Percentiles rank a stretch among this genome's conserved stretches.
phyloP scores from a whole-genome alignment of 148 eudicot genomes.

The Bassia scoparia region DNA sequence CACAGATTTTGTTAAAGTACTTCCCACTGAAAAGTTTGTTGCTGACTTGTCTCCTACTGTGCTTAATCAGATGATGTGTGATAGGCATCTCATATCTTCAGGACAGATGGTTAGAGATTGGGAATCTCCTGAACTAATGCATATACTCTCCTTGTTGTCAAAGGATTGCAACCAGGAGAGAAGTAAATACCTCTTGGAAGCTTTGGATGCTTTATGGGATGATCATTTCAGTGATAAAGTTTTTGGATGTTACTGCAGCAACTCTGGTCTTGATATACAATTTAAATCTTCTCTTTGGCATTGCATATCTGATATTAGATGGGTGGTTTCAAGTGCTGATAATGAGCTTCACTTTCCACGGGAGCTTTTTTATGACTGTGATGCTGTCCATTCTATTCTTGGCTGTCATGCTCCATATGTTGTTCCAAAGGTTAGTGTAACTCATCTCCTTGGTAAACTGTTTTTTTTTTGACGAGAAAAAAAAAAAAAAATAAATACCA shows the following conservation, averaged over 20 bases:
- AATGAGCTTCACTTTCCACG: constrained; percentile 60
- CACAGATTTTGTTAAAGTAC: constrained; percentile 70
- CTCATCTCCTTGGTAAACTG: neutral
- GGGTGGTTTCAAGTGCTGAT: constrained; percentile 62
- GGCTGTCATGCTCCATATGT: constrained; percentile 75
- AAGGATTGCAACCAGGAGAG: constrained; percentile 40
- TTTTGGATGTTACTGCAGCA: constrained; percentile 37
- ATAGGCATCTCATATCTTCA: constrained; percentile 35
- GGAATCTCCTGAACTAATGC: constrained; percentile 73
- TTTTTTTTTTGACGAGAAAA: no score
- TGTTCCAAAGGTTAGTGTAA: constrained; percentile 75
- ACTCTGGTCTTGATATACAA: constrained; percentile 31
- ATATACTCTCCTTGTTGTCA: constrained; percentile 53
- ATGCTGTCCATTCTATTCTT: constrained; percentile 61
- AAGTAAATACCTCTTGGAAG: constrained; percentile 61
- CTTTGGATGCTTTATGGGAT: constrained; percentile 79
- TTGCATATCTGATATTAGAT: constrained; percentile 45
- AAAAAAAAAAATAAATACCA: neutral
- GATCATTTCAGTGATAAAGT: constrained; percentile 58
- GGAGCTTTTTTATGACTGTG: constrained; percentile 77
- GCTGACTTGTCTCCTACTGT: constrained; percentile 39
- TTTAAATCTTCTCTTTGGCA: constrained; percentile 60
- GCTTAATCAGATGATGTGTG: constrained; percentile 33
- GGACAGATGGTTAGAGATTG: constrained; percentile 60
- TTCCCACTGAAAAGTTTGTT: constrained; percentile 49